Base-by-base conservation (phyloP, 768 basidiomycete species). In the Tricholoma sp. region DNA sequence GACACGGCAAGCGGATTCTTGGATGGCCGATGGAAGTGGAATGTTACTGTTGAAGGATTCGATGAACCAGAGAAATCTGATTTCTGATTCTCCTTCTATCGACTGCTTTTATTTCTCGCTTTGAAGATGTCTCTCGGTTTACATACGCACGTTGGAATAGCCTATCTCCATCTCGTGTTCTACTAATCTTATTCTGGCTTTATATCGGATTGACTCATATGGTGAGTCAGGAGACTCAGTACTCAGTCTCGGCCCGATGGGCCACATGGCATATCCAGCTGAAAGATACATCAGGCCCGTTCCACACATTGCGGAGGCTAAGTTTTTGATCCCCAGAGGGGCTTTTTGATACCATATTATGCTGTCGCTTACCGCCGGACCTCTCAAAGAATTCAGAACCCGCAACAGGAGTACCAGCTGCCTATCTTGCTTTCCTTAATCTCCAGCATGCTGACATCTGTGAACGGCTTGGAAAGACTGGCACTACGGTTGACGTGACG, bases 1-100 rank as follows among this genome's bases (percentile, higher is more conserved):
- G 97, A 98, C 70, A 98, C 96, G 0, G 90, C 95, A 0, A 83
- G 80, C 57, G 95, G 95, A 4, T 95, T 91, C 74, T 69, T 85
- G 41, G 94, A 97, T 51, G 90, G 84, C 9, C 74, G 92, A 56
- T 94, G 92, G 92, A 77, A 64, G 61, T 94, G 91, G 92, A 92
- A 93, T 65, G 74, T 74, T 2, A 18, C 70, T 6, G 83, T 92
- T 5, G 86, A 87, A 3, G 89, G 88, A 36, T 88, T 89, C 61
- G 88, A 89, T 37, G 74, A 73, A 7, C 78, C 78, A 2, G 78
- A 76, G 50, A 59, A 56, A 53, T 3, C n/a, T n/a, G 63, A 63
- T 42, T 58, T 49, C 34, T 62, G 44, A 59, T 32, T 17, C 15
- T 17, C 31, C 7, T n/a, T 15, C 13, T 6, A 24, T 24, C 24